Evolutionary conservation across 2,329 filamentous ascomycete genomes (phyloP).

Genomic region (Penicillium sp.): DNA sequence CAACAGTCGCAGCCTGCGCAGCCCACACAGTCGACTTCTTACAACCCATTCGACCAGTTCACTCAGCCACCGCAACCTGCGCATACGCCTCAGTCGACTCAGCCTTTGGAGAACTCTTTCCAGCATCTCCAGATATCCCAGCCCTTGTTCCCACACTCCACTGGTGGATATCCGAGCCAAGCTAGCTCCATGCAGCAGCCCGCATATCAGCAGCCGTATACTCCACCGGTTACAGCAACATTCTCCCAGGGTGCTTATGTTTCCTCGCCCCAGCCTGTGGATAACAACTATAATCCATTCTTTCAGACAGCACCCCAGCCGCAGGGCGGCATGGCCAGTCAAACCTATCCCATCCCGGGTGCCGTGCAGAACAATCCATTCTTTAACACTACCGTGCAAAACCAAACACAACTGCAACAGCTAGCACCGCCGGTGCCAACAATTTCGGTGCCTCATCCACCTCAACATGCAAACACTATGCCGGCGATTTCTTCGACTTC

Average conservation of each 20-base stretch:
- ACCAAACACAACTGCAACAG: conserved; percentile 24
- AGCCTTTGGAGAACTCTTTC: conserved; percentile 66
- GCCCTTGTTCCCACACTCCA: conserved; percentile 73
- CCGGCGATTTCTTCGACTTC: conserved; percentile 34
- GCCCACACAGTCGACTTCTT: conserved; percentile 36
- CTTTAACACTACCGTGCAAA: conserved; percentile 27
- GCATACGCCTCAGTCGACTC: conserved; percentile 15
- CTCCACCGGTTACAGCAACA: conserved; percentile 42
- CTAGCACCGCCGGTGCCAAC: conserved; percentile 8
- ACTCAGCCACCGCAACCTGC: conserved; percentile 27
- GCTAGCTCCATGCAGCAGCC: conserved; percentile 42
- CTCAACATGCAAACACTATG: conserved; percentile 43
- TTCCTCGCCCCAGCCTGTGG: conserved; percentile 37
- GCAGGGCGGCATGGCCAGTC: conserved; percentile 26
- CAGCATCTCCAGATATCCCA: conserved; percentile 72
- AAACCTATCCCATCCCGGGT: conserved; percentile 25
- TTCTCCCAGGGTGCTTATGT: conserved; percentile 37
- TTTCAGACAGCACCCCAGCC: conserved; percentile 37
- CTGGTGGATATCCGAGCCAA: conserved; percentile 59
- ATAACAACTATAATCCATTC: conserved; percentile 45
- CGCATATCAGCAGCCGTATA: conserved; percentile 44
- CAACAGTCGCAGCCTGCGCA: conserved; percentile 22
- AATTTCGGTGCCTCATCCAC: conserved; percentile 17
- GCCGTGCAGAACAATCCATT: conserved; percentile 37
- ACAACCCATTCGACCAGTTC: conserved; percentile 68